Conservation (phyloP, 78 protist genomes). For the Creolimax fragrantissima region DNA sequence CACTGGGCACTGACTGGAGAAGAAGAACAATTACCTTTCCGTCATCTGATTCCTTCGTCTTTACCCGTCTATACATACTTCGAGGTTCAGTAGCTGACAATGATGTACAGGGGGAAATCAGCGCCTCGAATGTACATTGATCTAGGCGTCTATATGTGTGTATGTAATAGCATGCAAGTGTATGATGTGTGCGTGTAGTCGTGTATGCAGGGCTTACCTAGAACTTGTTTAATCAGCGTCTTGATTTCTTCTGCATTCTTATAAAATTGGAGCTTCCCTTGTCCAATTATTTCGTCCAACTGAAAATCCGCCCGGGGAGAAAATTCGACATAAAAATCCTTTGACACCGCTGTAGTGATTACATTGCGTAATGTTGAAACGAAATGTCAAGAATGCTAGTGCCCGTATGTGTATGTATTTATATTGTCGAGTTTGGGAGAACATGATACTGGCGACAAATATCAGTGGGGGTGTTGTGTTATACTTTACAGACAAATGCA, state of each 20-base stretch:
- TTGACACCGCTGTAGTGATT: not conserved
- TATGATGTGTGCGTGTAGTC: not conserved
- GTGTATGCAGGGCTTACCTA: not conserved
- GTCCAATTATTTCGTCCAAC: not conserved
- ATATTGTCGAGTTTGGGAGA: no score
- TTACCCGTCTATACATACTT: not conserved
- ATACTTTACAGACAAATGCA: no score
- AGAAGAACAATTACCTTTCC: no score
- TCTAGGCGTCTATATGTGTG: not conserved
- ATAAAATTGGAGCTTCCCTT: not conserved
- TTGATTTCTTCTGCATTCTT: not conserved
- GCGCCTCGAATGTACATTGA: no score
- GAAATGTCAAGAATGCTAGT: no score
- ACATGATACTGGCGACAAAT: no score
- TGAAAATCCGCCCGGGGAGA: not conserved
- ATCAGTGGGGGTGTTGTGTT: no score
- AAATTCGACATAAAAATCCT: not conserved
- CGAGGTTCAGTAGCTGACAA: not conserved
- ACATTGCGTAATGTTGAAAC: not conserved
- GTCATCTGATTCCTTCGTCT: not conserved
- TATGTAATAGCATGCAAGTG: not conserved
- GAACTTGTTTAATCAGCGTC: not conserved
- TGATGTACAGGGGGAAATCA: no score
- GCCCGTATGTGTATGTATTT: no score
- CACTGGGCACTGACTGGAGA: no score